phyloP scores from a whole-genome alignment of 768 basidiomycete genomes.

The Podaxis pistillaris region DNA sequence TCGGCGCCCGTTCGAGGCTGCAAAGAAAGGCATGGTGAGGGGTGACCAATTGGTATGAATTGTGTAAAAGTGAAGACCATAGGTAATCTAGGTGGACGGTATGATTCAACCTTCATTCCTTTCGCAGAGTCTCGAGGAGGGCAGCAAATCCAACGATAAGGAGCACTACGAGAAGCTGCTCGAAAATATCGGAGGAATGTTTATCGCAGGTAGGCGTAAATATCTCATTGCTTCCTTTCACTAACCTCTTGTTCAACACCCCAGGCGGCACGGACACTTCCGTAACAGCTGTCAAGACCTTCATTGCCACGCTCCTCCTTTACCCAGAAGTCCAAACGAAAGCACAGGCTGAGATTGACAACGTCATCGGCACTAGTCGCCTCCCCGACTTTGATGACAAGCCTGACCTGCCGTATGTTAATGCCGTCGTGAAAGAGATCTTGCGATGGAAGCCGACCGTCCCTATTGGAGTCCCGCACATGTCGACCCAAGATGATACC shows the following conservation, averaged over 20 bases:
- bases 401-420: slow-evolving; percentile 32
- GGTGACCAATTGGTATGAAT: not conserved
- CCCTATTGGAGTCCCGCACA: slow-evolving; percentile 27
- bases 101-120: not conserved
- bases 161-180: not conserved
- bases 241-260: not conserved
- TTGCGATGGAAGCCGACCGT: slow-evolving; percentile 24
- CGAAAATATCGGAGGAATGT: slow-evolving; percentile 6
- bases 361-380: slow-evolving; percentile 27
- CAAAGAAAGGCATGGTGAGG: slow-evolving; percentile 20
- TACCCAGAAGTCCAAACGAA: slow-evolving; percentile 33
- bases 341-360: slow-evolving; percentile 40
- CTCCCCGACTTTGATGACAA: slow-evolving; percentile 34
- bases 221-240: not conserved
- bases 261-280: slow-evolving; percentile 13
- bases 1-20: slow-evolving; percentile 28
- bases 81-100: not conserved
- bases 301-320: slow-evolving; percentile 13
- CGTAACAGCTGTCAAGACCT: not conserved
- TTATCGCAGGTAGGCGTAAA: slow-evolving; percentile 4
- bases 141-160: not conserved
- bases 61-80: not conserved
- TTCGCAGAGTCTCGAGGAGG: slow-evolving; percentile 5
- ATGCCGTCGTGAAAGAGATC: slow-evolving; percentile 32
- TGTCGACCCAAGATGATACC: slow-evolving; percentile 31